Evolutionary conservation across 768 basidiomycete genomes (phyloP), one percentile per base, ranked within the genome.

Genomic region (Rhodotorula babjevae): DNA sequence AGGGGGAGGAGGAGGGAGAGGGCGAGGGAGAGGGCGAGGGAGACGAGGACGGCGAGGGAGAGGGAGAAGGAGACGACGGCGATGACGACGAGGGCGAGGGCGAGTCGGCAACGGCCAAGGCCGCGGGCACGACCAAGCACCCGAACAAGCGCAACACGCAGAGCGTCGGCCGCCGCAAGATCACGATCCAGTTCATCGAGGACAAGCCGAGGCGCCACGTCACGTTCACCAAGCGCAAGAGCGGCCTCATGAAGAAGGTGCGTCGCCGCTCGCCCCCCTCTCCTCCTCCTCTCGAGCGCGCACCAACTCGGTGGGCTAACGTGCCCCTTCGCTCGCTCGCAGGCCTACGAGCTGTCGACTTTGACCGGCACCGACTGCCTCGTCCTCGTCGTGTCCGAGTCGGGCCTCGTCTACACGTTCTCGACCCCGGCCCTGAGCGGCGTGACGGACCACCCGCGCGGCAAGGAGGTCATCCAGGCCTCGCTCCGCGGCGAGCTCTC

Each of bases 191-290:
- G 29, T 76, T 52, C 56, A 76, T 76, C 52, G 67, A 74, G 9
- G 72, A 76, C 59, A 74, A 72, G 44, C 53, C 63, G 44, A 63
- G 69, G 69, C 31, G 76, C n/a, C 63, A 62, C 23, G 73, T 76
- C 44, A 71, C 69, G 25, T 76, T 76, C 61, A 73, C 76, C 19
- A 76, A 76, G 65, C 58, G 76, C 40, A 76, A 76, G 68, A n/a
- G 50, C 12, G 76, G 76, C 7, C n/a, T 76, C 56, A 76, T 76
- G 76, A 76, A 76, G 40, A 76, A 76, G 67, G 75, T 70, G 21
- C 63, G 63, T 61, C 27, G 2, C 36, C 36, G n/a, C 44, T 12
- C 44, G 44, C 44, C 19, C 3, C 36, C 53, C 29, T 62, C 50
- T 52, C 46, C 16, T 7, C 46, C 49, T 49, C 31, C 31, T 31